Conservation (phyloP, 345 rosid genomes). For the Eucalyptus caleyi region DNA sequence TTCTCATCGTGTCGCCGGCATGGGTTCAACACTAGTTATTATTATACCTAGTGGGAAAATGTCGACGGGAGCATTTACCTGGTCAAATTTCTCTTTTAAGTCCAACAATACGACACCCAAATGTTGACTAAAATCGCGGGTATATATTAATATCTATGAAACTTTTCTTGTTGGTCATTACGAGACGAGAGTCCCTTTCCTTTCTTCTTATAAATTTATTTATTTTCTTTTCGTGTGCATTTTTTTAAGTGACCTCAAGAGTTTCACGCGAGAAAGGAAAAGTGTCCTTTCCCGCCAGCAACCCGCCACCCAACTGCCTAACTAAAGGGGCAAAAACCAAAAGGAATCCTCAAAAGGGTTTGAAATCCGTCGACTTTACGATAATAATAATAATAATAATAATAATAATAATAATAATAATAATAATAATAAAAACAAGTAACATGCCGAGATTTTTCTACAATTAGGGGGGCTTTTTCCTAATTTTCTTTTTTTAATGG, state of each 20-base stretch:
- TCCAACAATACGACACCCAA: background rate
- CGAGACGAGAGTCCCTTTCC: background rate
- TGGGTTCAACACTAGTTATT: background rate
- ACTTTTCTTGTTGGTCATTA: background rate
- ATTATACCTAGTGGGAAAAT: background rate
- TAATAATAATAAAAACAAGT: background rate
- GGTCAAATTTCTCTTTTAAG: background rate
- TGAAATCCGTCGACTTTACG: background rate
- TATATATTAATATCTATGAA: background rate
- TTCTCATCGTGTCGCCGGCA: background rate
- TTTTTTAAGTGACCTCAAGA: background rate
- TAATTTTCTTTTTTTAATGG: background rate
- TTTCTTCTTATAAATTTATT: background rate
- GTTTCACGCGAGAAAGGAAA: background rate
- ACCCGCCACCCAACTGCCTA: too few species aligned
- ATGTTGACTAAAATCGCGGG: background rate
- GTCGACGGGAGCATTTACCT: background rate
- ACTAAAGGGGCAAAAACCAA: background rate
- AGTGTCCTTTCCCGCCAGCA: background rate
- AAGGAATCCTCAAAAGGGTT: background rate
- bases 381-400: background rate
- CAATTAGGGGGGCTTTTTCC: background rate
- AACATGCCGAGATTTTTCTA: background rate
- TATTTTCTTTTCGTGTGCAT: background rate
- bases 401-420: background rate